Evolutionary conservation across 2,329 filamentous ascomycete species (phyloP).

Genomic region (Penicillium expansum): DNA sequence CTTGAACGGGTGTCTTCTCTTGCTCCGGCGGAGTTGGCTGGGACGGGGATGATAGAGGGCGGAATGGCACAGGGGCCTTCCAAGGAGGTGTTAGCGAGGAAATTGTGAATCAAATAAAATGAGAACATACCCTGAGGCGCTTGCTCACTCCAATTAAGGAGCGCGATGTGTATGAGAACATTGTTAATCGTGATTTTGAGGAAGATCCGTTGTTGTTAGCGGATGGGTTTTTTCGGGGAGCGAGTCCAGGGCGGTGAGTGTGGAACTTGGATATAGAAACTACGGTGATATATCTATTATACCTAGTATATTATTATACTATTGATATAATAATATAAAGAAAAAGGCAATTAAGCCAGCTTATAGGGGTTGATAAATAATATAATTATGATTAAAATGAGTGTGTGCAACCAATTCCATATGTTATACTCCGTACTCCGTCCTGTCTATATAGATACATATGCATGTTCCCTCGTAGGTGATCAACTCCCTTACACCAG

Average conservation of each 20-base stretch:
- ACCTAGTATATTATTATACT: too few relatives aligned
- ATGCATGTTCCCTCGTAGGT: neutral
- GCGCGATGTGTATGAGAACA: constrained; percentile 26
- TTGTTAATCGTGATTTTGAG: constrained; percentile 15
- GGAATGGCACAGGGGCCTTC: constrained; percentile 18
- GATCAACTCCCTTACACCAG: neutral
- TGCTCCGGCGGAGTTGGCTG: constrained; percentile 17
- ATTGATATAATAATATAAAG: too few relatives aligned
- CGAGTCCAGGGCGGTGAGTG: constrained; percentile 6
- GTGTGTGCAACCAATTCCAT: neutral
- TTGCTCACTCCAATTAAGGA: constrained; percentile 22
- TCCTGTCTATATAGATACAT: too few relatives aligned
- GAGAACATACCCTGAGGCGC: constrained; percentile 21
- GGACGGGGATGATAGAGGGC: constrained; percentile 23
- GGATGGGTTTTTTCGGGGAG: constrained; percentile 24
- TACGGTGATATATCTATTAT: neutral
- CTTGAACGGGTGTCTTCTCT: constrained; percentile 8
- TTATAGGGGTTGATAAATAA: neutral
- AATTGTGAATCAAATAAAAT: neutral
- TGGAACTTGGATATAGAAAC: neutral
- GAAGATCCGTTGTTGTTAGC: constrained; percentile 10
- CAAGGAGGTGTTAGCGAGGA: neutral
- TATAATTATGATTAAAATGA: neutral
- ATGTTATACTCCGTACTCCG: too few relatives aligned
- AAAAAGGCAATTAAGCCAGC: neutral